These are phyloP conservation scores for Epichloe baconii DNA, from an alignment of 2,329 filamentous ascomycete species.

Conservation along the genomic window DNA sequence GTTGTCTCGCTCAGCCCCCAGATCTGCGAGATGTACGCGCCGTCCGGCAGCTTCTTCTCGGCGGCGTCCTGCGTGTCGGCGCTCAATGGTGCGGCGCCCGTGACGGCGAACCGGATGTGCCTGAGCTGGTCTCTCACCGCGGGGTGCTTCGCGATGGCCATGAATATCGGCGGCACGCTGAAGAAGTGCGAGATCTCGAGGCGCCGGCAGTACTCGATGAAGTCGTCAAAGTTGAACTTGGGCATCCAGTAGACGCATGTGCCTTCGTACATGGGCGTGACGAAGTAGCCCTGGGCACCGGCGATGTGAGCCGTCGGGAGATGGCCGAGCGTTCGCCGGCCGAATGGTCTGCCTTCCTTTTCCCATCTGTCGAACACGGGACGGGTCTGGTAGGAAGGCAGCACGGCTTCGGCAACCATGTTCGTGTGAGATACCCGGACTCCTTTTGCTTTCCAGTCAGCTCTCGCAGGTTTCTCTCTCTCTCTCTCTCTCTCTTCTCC, in stretches of 20 bases:
- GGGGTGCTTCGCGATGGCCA: constrained; percentile 43
- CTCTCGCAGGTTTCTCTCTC: not conserved
- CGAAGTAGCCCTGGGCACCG: constrained; percentile 30
- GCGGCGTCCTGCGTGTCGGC: constrained; percentile 38
- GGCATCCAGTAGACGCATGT: constrained; percentile 49
- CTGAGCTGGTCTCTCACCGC: constrained; percentile 43
- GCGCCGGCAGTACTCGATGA: constrained; percentile 37
- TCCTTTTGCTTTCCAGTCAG: constrained; percentile 11
- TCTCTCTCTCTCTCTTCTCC: no score
- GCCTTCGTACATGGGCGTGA: constrained; percentile 27
- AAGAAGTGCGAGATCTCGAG: constrained; percentile 41
- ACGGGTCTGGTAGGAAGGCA: constrained; percentile 18
- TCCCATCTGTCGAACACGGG: constrained; percentile 16
- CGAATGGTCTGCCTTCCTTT: constrained; percentile 13
- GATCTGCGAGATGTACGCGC: constrained; percentile 34
- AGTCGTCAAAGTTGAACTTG: constrained; percentile 41
- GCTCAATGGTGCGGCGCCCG: constrained; percentile 44
- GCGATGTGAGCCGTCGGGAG: constrained; percentile 34
- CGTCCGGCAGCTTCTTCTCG: constrained; percentile 30
- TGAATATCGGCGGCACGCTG: constrained; percentile 47
- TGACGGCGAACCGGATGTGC: constrained; percentile 30
- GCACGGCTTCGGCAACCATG: constrained; percentile 23
- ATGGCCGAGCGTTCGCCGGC: constrained; percentile 26
- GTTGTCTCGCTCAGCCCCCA: constrained; percentile 48
- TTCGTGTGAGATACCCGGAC: constrained; percentile 33